Percentiles rank a stretch among this genome's conserved stretches.
Evolutionary conservation across 1,284 basidiomycete species (phyloP).

Genomic region (Pholiota adiposa): DNA sequence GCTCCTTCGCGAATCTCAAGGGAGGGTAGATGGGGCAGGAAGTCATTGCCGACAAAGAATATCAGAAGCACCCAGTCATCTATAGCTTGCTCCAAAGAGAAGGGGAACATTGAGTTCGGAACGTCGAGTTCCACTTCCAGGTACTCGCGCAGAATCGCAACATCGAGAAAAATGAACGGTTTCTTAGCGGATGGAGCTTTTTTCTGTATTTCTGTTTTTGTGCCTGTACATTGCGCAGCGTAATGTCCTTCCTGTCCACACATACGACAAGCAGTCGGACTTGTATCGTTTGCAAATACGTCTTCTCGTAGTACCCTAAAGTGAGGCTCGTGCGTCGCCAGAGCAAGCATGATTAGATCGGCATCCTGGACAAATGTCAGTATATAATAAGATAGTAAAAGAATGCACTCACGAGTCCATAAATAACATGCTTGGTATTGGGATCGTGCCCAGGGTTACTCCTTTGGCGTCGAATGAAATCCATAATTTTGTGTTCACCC

Average conservation of each 20-base stretch:
- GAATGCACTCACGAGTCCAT: constrained; percentile 79
- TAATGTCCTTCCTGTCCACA: constrained; percentile 96
- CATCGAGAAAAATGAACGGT: constrained; percentile 99
- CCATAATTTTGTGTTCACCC: constrained; percentile 99
- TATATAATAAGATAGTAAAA: constrained; percentile 1
- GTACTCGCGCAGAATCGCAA: constrained; percentile 94
- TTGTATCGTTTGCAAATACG: constrained; percentile 89
- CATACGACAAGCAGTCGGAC: constrained; percentile 79
- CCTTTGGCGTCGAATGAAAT: constrained; percentile 93
- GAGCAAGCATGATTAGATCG: constrained; percentile 97
- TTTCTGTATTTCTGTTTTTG: constrained; percentile 69
- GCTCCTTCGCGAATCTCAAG: constrained; percentile 99
- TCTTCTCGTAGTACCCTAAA: constrained; percentile 98
- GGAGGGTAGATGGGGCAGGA: constrained; percentile 96
- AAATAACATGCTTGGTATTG: constrained; percentile 97
- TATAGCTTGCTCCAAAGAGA: constrained; percentile 95
- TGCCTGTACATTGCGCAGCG: constrained; percentile 89
- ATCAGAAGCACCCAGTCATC: constrained; percentile 99
- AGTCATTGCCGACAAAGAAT: constrained; percentile 99
- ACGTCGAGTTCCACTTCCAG: constrained; percentile 94
- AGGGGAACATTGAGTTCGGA: constrained; percentile 80
- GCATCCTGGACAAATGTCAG: constrained; percentile 73
- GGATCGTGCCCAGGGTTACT: constrained; percentile 89
- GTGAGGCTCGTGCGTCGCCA: constrained; percentile 98
- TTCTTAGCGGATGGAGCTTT: constrained; percentile 81